Conservation (phyloP, 306 rosid genomes). For the Castanea mollissima region DNA sequence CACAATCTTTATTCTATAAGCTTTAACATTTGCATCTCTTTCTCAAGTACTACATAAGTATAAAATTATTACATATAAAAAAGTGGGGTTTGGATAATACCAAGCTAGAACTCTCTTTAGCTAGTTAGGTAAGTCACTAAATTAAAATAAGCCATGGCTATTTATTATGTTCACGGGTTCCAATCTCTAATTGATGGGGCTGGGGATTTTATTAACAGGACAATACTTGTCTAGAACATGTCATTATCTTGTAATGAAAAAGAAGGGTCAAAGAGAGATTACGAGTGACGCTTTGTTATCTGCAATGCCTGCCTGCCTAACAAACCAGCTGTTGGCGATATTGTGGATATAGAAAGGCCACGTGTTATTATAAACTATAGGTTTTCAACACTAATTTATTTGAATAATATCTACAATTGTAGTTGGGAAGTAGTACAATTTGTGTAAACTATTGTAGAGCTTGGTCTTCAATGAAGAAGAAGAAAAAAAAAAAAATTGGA, state of each 20-base stretch:
- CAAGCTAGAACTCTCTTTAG: conserved; percentile 5
- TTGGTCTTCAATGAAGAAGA: conserved; percentile 6
- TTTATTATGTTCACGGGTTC: conserved; percentile 14
- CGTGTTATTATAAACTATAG: conserved; percentile 28
- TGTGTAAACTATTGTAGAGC: conserved; percentile 1
- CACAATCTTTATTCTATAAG: conserved; percentile 25
- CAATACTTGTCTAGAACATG: conserved; percentile 22
- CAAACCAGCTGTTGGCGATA: conserved; percentile 24
- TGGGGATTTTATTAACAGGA: conserved; percentile 28
- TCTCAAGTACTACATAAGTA: not conserved
- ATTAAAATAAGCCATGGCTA: conserved; percentile 1
- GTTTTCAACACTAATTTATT: no score
- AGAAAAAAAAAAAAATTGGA: not conserved
- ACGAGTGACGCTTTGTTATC: conserved; percentile 10
- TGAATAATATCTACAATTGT: not conserved
- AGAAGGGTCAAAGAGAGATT: conserved; percentile 28
- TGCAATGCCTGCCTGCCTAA: conserved; percentile 32
- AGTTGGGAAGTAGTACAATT: not conserved
- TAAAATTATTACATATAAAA: not conserved
- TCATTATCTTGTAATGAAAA: conserved; percentile 20
- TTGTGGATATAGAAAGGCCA: conserved; percentile 39
- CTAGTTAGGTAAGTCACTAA: conserved; percentile 29
- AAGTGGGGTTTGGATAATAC: conserved; percentile 21
- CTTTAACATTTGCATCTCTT: conserved; percentile 24
- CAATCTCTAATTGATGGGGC: conserved; percentile 29